These are phyloP conservation scores for Rhynchosporium graminicola DNA, from an alignment of 2,329 filamentous ascomycete genomes.

Conservation along the genomic window DNA sequence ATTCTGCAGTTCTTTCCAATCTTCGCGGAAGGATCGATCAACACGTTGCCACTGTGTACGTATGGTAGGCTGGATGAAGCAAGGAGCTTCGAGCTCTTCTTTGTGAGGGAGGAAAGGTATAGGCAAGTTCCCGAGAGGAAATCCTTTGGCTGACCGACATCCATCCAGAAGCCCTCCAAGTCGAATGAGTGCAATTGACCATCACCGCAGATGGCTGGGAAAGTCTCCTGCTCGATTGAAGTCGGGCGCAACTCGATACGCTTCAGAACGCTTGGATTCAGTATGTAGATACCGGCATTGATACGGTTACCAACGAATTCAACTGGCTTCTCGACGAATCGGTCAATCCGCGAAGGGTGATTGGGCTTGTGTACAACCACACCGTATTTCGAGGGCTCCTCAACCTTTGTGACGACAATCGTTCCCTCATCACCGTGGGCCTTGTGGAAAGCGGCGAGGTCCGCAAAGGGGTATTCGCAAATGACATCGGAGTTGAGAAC, in stretches of 20 bases:
- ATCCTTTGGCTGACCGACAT: conserved; percentile 97
- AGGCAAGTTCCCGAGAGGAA: conserved; percentile 95
- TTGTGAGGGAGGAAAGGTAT: conserved; percentile 89
- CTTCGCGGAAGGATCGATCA: conserved; percentile 92
- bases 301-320: conserved; percentile 99
- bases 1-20: conserved; percentile 99
- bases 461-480: conserved; percentile 94
- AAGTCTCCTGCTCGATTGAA: conserved; percentile 98
- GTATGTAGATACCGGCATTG: conserved; percentile 97
- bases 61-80: conserved; percentile 72
- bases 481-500: conserved; percentile 98
- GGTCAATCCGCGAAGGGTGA: conserved; percentile 89
- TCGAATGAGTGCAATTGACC: conserved; percentile 94
- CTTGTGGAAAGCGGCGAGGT: conserved; percentile 90
- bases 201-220: conserved; percentile 89
- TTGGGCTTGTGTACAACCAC: conserved; percentile 96
- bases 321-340: conserved; percentile 98
- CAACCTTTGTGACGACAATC: conserved; percentile 97
- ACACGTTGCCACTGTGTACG: conserved; percentile 90
- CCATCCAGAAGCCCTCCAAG: conserved; percentile 99
- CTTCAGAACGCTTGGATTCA: conserved; percentile 86
- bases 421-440: conserved; percentile 92
- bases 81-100: conserved; percentile 85
- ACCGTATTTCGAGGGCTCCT: conserved; percentile 98
- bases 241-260: conserved; percentile 96